Percentiles rank a stretch among this genome's conserved stretches.
Evolutionary conservation across 176 grass and related monocot species (phyloP).

Genomic region (Triticum turgidum): DNA sequence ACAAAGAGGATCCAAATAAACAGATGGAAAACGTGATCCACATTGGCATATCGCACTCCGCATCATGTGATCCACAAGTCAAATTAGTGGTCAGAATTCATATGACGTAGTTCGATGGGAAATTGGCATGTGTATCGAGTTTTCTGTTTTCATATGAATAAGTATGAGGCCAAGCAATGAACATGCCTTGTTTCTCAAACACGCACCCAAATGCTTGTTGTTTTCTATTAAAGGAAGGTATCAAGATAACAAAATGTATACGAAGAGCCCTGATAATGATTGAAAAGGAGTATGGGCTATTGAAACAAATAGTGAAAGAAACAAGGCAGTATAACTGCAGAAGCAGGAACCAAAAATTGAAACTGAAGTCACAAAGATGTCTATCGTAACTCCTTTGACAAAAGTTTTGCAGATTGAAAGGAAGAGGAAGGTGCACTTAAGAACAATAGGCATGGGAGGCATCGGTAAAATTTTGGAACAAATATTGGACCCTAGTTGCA

Average conservation of each 20-base stretch:
- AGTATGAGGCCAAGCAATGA: neutral
- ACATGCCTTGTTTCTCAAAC: too few relatives aligned
- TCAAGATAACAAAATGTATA: neutral
- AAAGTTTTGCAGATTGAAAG: neutral
- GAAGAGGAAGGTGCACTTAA: neutral
- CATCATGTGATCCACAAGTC: too few relatives aligned
- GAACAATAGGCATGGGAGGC: conserved; percentile 21
- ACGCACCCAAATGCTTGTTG: neutral
- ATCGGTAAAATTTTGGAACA: conserved; percentile 1
- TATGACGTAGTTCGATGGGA: neutral
- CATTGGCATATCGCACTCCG: too few relatives aligned
- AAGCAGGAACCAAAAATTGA: neutral
- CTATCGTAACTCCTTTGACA: neutral
- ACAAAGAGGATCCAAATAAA: too few relatives aligned
- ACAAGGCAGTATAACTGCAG: neutral
- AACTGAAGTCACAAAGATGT: neutral
- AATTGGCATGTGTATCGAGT: neutral
- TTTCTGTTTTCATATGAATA: neutral
- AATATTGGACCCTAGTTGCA: neutral
- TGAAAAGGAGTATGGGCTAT: neutral
- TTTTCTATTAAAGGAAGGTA: neutral
- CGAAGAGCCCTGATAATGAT: neutral
- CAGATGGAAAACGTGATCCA: too few relatives aligned
- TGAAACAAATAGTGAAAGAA: neutral
- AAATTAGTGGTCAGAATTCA: neutral